Evolutionary conservation across 208 protist species (phyloP), one percentile per base, ranked within the genome.

Genomic region (Acanthamoeba healyi): DNA sequence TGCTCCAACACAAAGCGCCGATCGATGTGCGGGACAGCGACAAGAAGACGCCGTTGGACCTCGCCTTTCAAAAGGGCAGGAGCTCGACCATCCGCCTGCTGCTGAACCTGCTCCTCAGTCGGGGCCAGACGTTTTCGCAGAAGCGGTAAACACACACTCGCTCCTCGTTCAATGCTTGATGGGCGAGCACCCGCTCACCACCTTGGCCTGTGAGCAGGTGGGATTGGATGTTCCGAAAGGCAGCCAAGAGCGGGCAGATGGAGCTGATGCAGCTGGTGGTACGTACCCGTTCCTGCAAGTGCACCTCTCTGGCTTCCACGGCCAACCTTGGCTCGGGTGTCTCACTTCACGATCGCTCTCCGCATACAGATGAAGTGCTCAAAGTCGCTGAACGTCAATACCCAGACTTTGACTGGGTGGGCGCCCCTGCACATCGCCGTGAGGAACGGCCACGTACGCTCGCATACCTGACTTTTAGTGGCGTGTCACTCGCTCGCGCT

Each of bases 221-320:
- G 79, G 79, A 88, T 44, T 88, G 79, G 79, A 88, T 88, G 79
- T 63, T 88, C 22, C 79, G 79, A 9, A 88, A 88, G 51, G 51
- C 49, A n/a, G 4, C 51, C 12, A 88, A 88, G 79, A 88, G 44
- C 51, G 79, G 79, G 4, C 79, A 88, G 10, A n/a, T 88, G 51
- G 79, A 88, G 4, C 10, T 65, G 32, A 63, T 88, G 79, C 79
- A 88, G 79, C 79, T 88, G 24, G 79, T 88, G 79, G 79, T 88
- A 65, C 29, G 56, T n/a, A 19, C 49, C 49, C 49, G 14, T 19
- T 54, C 49, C 14, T 54, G 2, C 49, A 19, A 54, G 22, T 54
- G 49, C 49, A 22, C 49, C 0, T 22, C 29, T n/a, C 26, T 63
- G 22, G n/a, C 34, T 74, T n/a, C n/a, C n/a, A n/a, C n/a, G n/a